These are phyloP conservation scores for Coix lacrymajobi DNA, from an alignment of 176 grass and related monocot genomes.

Conservation along the genomic window DNA sequence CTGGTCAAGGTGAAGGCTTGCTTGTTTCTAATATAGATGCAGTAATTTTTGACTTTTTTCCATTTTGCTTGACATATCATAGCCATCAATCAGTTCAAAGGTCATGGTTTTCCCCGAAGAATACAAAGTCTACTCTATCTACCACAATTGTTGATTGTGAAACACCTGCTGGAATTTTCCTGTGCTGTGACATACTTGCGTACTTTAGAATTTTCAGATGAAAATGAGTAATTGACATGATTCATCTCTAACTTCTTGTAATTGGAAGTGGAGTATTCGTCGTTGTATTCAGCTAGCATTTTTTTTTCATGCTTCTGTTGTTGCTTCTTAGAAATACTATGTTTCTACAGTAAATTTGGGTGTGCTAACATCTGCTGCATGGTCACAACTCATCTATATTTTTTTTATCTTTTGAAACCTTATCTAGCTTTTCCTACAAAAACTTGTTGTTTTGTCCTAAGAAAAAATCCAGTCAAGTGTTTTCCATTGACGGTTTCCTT, in stretches of 20 bases:
- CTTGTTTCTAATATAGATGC: conserved; percentile 4
- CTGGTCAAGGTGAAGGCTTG: neutral
- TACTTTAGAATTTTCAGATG: neutral
- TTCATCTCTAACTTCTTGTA: conserved; percentile 5
- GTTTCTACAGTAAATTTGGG: neutral
- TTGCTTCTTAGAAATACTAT: conserved; percentile 22
- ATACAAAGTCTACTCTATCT: neutral
- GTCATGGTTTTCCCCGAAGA: neutral
- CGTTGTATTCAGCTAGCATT: neutral
- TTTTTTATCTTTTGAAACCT: conserved; percentile 9
- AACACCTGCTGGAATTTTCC: neutral
- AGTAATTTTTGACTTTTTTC: neutral
- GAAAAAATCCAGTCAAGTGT: neutral
- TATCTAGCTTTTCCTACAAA: neutral
- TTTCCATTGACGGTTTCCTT: conserved; percentile 10
- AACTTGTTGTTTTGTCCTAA: neutral
- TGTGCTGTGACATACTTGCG: neutral
- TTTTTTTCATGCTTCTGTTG: neutral
- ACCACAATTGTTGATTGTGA: neutral
- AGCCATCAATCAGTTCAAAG: neutral
- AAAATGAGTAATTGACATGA: neutral
- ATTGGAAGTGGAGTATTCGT: neutral
- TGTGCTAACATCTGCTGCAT: neutral
- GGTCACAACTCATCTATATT: neutral
- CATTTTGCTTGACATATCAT: conserved; percentile 6